Percentiles rank a stretch among this genome's conserved stretches.
Evolutionary conservation across 2,329 filamentous ascomycete species (phyloP).

Genomic region (Pseudogymnoascus sp.): DNA sequence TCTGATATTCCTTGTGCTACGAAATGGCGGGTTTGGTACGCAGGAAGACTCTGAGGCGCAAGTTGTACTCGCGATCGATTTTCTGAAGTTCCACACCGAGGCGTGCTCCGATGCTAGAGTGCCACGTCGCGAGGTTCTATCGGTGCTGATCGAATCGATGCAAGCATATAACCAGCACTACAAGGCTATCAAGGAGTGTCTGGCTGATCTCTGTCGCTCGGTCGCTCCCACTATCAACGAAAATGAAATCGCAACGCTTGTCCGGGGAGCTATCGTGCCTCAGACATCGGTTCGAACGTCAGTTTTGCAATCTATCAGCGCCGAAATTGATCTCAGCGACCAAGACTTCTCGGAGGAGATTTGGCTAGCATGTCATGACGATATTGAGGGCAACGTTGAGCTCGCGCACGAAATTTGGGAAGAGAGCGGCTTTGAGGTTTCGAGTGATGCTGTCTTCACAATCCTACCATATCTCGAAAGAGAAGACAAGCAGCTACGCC

Average conservation of each 20-base stretch:
- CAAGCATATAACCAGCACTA: slow-evolving; percentile 87
- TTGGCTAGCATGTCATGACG: slow-evolving; percentile 89
- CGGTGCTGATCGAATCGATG: slow-evolving; percentile 70
- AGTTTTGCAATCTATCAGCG: slow-evolving; percentile 80
- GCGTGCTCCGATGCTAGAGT: slow-evolving; percentile 67
- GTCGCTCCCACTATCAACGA: slow-evolving; percentile 71
- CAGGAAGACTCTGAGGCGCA: slow-evolving; percentile 84
- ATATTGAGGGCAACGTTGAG: slow-evolving; percentile 77
- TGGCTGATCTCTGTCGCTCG: slow-evolving; percentile 76
- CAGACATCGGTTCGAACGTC: slow-evolving; percentile 74
- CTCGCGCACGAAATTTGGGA: slow-evolving; percentile 88
- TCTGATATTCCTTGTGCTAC: slow-evolving; percentile 69
- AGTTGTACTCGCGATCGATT: slow-evolving; percentile 78
- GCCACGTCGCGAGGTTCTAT: slow-evolving; percentile 66
- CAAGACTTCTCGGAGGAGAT: slow-evolving; percentile 80
- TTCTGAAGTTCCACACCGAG: slow-evolving; percentile 80
- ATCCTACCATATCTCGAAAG: slow-evolving; percentile 74
- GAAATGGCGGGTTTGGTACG: slow-evolving; percentile 67
- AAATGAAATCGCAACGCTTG: slow-evolving; percentile 66
- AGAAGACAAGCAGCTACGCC: slow-evolving; percentile 71
- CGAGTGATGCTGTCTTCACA: slow-evolving; percentile 53
- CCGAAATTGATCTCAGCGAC: slow-evolving; percentile 86
- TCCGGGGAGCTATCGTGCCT: slow-evolving; percentile 69
- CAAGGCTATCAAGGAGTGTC: slow-evolving; percentile 87
- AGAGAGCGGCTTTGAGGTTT: slow-evolving; percentile 72